phyloP scores from a whole-genome alignment of 805 yeast genomes.

The Kazachstania africana region DNA sequence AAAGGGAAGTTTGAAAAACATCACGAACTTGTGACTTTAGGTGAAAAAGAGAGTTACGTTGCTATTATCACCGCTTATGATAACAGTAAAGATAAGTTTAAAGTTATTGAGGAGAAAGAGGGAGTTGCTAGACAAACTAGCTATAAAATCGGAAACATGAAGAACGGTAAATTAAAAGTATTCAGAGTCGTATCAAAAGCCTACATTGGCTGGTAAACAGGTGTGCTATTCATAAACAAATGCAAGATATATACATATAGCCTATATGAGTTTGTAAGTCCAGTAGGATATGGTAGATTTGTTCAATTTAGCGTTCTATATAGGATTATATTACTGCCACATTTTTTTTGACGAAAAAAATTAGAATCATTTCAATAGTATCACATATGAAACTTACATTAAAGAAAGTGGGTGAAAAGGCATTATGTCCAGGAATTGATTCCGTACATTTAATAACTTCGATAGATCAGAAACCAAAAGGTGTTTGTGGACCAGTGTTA shows the following conservation, averaged over 20 bases:
- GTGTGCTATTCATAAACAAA: not conserved
- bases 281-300: too few relatives aligned
- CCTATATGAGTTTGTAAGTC: too few relatives aligned
- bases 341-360: too few relatives aligned
- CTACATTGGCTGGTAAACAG: conserved; percentile 54
- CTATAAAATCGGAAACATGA: conserved; percentile 61
- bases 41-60: conserved; percentile 39
- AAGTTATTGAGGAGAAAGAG: conserved; percentile 47
- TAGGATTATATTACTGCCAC: too few relatives aligned
- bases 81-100: conserved; percentile 53
- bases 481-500: conserved; percentile 4
- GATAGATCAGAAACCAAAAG: too few relatives aligned
- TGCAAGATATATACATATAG: not conserved
- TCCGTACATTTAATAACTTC: too few relatives aligned
- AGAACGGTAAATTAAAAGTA: conserved; percentile 66
- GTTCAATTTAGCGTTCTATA: too few relatives aligned
- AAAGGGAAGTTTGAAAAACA: conserved; percentile 66
- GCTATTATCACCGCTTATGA: conserved; percentile 69
- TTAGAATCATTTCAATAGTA: too few relatives aligned
- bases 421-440: too few relatives aligned
- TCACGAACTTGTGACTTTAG: conserved; percentile 38
- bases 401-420: too few relatives aligned
- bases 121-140: conserved; percentile 49
- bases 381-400: too few relatives aligned
- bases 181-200: conserved; percentile 69